Evolutionary conservation across 306 rosid species (phyloP), one percentile per base, ranked within the genome.

Genomic region (Oemleria cerasiformis): DNA sequence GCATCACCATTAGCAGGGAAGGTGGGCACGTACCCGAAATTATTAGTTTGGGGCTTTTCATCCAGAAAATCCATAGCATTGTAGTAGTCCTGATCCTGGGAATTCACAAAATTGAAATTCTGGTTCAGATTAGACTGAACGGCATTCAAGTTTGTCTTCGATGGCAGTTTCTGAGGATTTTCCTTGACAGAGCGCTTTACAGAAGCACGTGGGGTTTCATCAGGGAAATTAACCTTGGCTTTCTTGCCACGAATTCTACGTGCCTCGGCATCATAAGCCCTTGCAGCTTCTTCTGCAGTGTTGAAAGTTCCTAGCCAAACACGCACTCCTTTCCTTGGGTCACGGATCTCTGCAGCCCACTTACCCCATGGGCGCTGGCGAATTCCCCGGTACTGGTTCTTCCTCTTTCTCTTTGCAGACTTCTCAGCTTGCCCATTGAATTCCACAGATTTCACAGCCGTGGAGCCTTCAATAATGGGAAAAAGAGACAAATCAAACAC

Each of bases 281-380:
- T 86, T 20, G 99, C 99, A 63, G 99, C 99, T 82, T 94, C 97
- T 76, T 94, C 98, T 21, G 98, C 98, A 60, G 98, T 94, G 77
- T 83, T 91, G 91, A 88, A 94, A 21, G 98, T 94, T 76, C 99
- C 99, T 6, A 94, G 97, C 99, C 99, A 94, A 17, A 94, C 99
- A 23, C 99, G 92, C 41, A 92, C 96, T 21, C 99, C 99, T 84
- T 94, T 94, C 81, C 91, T 85, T 7, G 99, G 99, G 75, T 94
- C 99, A 0, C 99, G 88, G 70, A 91, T 94, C 85, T 94, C 99
- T 23, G 99, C 99, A 20, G 99, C 99, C 99, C 99, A 94, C 79
- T 94, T 94, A 16, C 98, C 98, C 98, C 98, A 94, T 39, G 98
- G 97, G 38, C 98, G 97, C 75, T 94, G 98, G 16, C 98, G 91